Percentiles rank a stretch among this genome's conserved stretches.
phyloP scores from a whole-genome alignment of 2,329 filamentous ascomycete genomes.

The Neopestalotiopsis sp. region DNA sequence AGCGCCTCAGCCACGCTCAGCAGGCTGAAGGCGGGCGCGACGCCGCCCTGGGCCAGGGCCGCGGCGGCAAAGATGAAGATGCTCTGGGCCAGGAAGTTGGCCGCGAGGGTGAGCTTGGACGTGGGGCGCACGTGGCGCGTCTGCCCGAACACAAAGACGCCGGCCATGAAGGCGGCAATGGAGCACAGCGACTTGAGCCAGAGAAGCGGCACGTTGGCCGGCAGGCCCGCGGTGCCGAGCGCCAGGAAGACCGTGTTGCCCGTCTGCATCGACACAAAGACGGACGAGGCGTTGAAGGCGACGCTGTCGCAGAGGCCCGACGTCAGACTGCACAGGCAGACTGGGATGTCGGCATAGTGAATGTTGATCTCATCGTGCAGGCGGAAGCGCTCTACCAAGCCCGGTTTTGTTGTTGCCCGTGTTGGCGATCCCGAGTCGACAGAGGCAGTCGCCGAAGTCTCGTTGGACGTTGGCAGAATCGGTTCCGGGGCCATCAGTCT shows the following conservation, averaged over 20 bases:
- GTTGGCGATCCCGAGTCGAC: neutral
- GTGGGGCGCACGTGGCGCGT: constrained; percentile 39
- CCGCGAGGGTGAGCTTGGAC: constrained; percentile 46
- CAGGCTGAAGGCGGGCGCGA: constrained; percentile 49
- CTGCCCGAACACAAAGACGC: constrained; percentile 53
- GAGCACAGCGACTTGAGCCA: constrained; percentile 60
- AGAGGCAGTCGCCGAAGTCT: constrained; percentile 12
- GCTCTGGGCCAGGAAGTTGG: constrained; percentile 58
- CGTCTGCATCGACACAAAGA: constrained; percentile 49
- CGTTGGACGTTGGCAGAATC: constrained; percentile 16
- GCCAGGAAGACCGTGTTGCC: constrained; percentile 69
- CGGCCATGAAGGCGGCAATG: constrained; percentile 57
- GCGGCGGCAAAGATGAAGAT: constrained; percentile 57
- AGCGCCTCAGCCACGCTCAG: constrained; percentile 22
- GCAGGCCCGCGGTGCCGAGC: constrained; percentile 60
- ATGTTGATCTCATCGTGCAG: constrained; percentile 18
- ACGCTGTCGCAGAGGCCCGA: constrained; percentile 46
- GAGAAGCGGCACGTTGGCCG: constrained; percentile 52
- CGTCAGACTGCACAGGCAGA: constrained; percentile 45
- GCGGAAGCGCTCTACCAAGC: neutral
- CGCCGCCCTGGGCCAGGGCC: constrained; percentile 50
- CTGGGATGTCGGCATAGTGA: constrained; percentile 37
- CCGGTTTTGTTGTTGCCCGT: neutral
- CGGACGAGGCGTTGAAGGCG: constrained; percentile 43
- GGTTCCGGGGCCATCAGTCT: constrained; percentile 15